Percentiles rank a stretch among this genome's conserved stretches.
Conservation (phyloP, 192 early-diverging fungal species). For the Geosiphon pyriformis region DNA sequence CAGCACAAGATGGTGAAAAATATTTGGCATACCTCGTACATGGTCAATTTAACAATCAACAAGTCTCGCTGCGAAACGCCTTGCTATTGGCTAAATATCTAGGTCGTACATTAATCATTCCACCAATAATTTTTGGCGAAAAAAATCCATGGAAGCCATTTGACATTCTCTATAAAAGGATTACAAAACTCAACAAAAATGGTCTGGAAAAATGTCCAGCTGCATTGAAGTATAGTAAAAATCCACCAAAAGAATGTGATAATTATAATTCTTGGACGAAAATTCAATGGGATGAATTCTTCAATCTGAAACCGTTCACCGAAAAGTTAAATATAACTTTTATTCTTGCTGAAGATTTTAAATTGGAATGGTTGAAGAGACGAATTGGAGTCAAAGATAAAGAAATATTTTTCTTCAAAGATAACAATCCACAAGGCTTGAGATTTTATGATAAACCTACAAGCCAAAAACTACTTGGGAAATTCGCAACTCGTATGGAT, state of each 20-base stretch:
- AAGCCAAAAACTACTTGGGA: slow-evolving; percentile 21
- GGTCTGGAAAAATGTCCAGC: slow-evolving; percentile 44
- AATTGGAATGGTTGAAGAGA: neutral
- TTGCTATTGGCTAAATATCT: slow-evolving; percentile 45
- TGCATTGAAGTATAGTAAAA: slow-evolving; percentile 28
- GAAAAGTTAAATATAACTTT: neutral
- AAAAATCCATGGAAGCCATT: slow-evolving; percentile 46
- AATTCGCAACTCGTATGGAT: slow-evolving; percentile 26
- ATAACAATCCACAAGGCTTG: slow-evolving; percentile 37
- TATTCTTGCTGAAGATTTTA: neutral
- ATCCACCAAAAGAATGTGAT: slow-evolving; percentile 44
- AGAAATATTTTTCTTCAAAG: slow-evolving; percentile 37
- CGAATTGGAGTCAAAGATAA: neutral
- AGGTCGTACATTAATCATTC: slow-evolving; percentile 45
- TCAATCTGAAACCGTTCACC: slow-evolving; percentile 28
- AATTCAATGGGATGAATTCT: slow-evolving; percentile 50
- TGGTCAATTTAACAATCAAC: slow-evolving; percentile 51
- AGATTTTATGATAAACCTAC: slow-evolving; percentile 39
- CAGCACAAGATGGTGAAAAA: slow-evolving; percentile 32
- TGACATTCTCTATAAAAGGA: slow-evolving; percentile 42
- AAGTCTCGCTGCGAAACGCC: slow-evolving; percentile 48
- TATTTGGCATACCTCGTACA: slow-evolving; percentile 50
- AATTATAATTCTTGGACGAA: slow-evolving; percentile 50
- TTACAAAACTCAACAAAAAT: slow-evolving; percentile 48
- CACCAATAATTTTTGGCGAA: slow-evolving; percentile 44